phyloP scores from a whole-genome alignment of 164 flowering plant genomes.

The Vitis amurensis region DNA sequence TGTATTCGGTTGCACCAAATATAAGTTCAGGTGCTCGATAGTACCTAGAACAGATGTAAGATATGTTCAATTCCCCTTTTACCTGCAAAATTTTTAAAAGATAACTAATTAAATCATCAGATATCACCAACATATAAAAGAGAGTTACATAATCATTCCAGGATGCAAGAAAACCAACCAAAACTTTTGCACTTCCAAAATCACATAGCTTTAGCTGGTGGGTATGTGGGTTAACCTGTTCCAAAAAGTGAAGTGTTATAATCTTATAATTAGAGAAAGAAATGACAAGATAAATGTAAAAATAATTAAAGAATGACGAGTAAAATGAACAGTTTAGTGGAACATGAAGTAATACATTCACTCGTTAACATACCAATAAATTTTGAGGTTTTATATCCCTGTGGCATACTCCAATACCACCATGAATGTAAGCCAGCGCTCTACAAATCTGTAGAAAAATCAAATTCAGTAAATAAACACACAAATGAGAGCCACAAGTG shows the following conservation, averaged over 20 bases:
- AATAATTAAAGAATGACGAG: background rate
- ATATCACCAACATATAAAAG: background rate
- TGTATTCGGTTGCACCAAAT: slow-evolving; percentile 70
- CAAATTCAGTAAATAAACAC: too few species aligned
- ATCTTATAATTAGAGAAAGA: too few species aligned
- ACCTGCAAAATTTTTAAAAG: slow-evolving; percentile 27
- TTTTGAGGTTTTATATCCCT: slow-evolving; percentile 76
- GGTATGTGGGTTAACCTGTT: slow-evolving; percentile 64
- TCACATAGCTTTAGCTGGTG: slow-evolving; percentile 67
- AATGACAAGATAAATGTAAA: too few species aligned
- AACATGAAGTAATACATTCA: background rate
- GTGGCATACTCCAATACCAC: slow-evolving; percentile 61
- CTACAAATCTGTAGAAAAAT: slow-evolving; percentile 41
- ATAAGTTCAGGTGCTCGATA: slow-evolving; percentile 74
- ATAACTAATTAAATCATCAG: background rate
- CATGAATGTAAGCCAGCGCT: slow-evolving; percentile 63
- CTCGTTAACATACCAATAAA: slow-evolving; percentile 41
- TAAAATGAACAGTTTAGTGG: background rate
- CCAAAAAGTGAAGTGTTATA: background rate
- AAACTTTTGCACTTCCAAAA: slow-evolving; percentile 70
- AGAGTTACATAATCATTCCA: background rate
- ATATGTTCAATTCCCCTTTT: slow-evolving; percentile 61
- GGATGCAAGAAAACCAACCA: slow-evolving; percentile 34
- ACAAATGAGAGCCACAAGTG: background rate
- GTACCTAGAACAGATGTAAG: slow-evolving; percentile 67